Base-by-base conservation (phyloP, 345 rosid genomes). In the Hypericum perforatum region DNA sequence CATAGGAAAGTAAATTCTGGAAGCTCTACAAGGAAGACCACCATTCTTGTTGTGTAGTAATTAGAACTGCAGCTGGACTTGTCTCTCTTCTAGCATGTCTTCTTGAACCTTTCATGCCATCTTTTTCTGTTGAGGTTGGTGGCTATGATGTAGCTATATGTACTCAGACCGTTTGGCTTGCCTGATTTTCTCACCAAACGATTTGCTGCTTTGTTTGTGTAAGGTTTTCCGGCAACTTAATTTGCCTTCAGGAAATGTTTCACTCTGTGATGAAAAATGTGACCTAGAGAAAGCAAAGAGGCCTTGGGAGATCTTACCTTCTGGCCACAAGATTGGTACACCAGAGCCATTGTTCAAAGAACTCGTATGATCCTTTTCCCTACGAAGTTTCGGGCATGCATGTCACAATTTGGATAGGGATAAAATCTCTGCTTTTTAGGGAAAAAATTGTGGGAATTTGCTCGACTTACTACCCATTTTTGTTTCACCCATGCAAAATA, bases 71-170 rank as follows among this genome's bases (percentile, higher is more conserved):
- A 41, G 79, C 70, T 39, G 99, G 99, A 45, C 70, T 92, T 55
- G 94, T 92, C 32, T 76, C 84, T 62, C 68, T 88, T 66, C 89
- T 89, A 11, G 99, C 97, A 32, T 79, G 82, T 53, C 64, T 92
- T 53, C 59, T 89, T 49, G 97, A 92, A 69, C 99, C 99, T 45
- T 92, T 85, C 67, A 85, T 92, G 76, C 99, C 99, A n/a, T 85
- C 99, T 11, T 85, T 92, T 68, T 80, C 99, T 56, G 45, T 76
- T 13, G 86, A 87, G 96, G 98, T 92, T 63, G 59, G 43, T 52
- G 58, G 22, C 57, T 56, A 45, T 29, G 41, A 0, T n/a, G 57
- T 43, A 38, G 14, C 39, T 63, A 37, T 13, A 14, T 45, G 12
- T 38, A 13, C 32, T 22, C 49, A 42, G 16, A 9, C 16, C 5